Base-by-base conservation (phyloP, 768 basidiomycete genomes). In the Pisolithus microcarpus region DNA sequence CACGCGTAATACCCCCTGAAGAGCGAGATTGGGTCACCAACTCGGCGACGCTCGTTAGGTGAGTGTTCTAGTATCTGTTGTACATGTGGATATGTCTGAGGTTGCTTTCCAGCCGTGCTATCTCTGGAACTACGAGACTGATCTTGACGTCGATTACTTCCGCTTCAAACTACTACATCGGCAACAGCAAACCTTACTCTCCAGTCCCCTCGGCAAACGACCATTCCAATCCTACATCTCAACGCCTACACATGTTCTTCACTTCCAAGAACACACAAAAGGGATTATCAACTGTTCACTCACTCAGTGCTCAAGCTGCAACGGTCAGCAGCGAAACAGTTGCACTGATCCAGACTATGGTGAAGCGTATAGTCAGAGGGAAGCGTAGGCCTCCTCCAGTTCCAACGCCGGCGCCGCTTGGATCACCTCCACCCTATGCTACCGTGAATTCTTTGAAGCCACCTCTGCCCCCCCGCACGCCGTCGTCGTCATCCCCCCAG, bases 311-410 rank as follows among this genome's bases (percentile, higher is more conserved):
- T 0, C 73, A 82, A 58, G 86, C 85, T 0, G 84, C 83, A 31
- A 77, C 79, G 57, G 76, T 87, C 53, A 86, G 82, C 49, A 63
- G 77, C 15, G 77, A 78, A 55, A 87, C 87, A 0, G 72, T 87
- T 36, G 70, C 67, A 2, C 61, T 77, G 49, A 79, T 90, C 54
- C 82, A 87, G 59, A 65, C 59, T 46, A 75, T 83, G 72, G 78
- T 87, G 49, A 71, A 77, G 18, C 71, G 72, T 10, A 79, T 81
- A 0, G 74, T 83, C 50, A 79, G 81, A 48, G 67, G 37, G 69
- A 75, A 58, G 56, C 69, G 24, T 73, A 53, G 18, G 19, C 13
- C 34, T 8, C 10, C 8, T 13, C 34, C 34, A 34, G 34, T 34
- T 34, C 13, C 11, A 34, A 34, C 11, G 5, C 34, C 34, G 13